Base-by-base conservation (phyloP, 768 basidiomycete genomes). In the Royoungia palumana region DNA sequence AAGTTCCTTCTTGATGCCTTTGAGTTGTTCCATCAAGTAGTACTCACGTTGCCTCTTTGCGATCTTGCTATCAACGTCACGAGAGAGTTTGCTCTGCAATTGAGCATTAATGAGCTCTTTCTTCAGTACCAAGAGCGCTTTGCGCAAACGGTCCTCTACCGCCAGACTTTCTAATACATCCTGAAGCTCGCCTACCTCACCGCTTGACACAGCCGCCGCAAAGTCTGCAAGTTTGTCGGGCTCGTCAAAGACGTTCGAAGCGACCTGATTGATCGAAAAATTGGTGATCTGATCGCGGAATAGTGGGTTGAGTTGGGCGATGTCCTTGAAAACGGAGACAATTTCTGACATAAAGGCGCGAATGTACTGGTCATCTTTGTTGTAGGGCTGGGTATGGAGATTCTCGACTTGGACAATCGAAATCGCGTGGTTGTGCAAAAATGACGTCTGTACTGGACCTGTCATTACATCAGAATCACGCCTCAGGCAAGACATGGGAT, bases 221-320 rank as follows among this genome's bases (percentile, higher is more conserved):
- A 98, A 95, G 64, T 99, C 96, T 0, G 94, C 95, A 21, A 97
- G 82, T 64, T 94, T 94, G 67, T 96, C 94, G 0, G 95, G 95
- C 62, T 97, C 94, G 62, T 97, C 94, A 58, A 98, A 97, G 47
- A 96, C 89, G 69, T 93, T 96, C 9, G 87, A 80, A 2, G 93
- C 87, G 47, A 91, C 82, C 65, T 95, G 92, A 64, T 88, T 87
- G 69, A 95, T 93, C 14, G 89, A 89, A 68, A 96, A 96, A 66
- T 92, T 93, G 54, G 94, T 93, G 57, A 97, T 95, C 64, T 97
- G 94, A 73, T 97, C 95, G 36, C 94, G 88, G 85, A 98, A 97
- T 56, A 97, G 82, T 2, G 94, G 94, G 68, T 96, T 95, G 36
- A 97, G 79, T 66, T 94, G 91, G 0, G 94, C 94, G 51, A 98